Conservation (phyloP, 1,284 basidiomycete species). For the Ganoderma multipileum region DNA sequence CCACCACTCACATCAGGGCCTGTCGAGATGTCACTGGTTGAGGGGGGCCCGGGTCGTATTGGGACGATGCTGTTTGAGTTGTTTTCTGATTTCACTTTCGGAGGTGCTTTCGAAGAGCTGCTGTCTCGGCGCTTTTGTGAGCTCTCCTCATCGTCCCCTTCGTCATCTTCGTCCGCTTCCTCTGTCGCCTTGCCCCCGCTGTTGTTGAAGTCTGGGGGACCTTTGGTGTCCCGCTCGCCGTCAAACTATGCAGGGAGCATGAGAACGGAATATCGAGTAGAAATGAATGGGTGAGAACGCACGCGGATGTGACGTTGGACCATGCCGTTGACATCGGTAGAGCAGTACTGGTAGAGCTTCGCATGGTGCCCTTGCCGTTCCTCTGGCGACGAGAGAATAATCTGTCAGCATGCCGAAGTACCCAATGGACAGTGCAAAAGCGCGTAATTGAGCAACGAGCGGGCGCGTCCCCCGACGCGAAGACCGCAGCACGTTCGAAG, state of each 20-base stretch:
- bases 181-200: conserved; percentile 42
- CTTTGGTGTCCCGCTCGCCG: conserved; percentile 55
- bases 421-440: too few relatives aligned
- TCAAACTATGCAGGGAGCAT: conserved; percentile 47
- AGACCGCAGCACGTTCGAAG: background rate
- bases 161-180: conserved; percentile 54
- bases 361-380: conserved; percentile 57
- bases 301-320: conserved; percentile 57
- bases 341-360: conserved; percentile 67
- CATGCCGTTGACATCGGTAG: conserved; percentile 55
- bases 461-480: background rate
- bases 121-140: conserved; percentile 35
- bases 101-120: conserved; percentile 12
- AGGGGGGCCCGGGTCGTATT: conserved; percentile 33
- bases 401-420: conserved; percentile 3
- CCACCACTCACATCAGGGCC: conserved; percentile 33
- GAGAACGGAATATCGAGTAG: conserved; percentile 10
- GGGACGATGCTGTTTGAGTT: conserved; percentile 31
- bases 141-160: conserved; percentile 44
- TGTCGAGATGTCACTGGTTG: conserved; percentile 29
- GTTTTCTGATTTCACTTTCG: conserved; percentile 33
- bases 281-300: conserved; percentile 26
- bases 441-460: conserved; percentile 6
- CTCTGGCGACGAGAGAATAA: conserved; percentile 38
- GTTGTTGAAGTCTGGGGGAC: conserved; percentile 51